phyloP scores from a whole-genome alignment of 495 filamentous ascomycete species.

The Penicillium canariense region DNA sequence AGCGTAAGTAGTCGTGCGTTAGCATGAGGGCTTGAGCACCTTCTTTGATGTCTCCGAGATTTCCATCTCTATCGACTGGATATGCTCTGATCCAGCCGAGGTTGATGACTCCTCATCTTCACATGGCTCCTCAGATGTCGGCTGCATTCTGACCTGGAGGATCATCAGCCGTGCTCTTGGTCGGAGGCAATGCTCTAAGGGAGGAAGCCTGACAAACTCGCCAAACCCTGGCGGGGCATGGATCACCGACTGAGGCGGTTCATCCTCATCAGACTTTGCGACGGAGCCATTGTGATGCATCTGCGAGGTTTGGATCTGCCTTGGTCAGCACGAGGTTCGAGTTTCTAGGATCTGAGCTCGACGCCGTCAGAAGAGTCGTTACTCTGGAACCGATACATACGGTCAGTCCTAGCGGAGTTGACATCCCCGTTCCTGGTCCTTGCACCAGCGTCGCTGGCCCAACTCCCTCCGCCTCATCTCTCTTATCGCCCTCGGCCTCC shows the following conservation, averaged over 20 bases:
- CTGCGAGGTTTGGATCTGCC: slow-evolving; percentile 62
- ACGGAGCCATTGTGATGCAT: slow-evolving; percentile 49
- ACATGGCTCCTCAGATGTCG: slow-evolving; percentile 1
- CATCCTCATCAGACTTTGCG: slow-evolving; percentile 63
- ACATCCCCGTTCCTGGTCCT: neutral
- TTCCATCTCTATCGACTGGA: neutral
- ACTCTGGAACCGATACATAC: slow-evolving; percentile 25
- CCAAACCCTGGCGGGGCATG: slow-evolving; percentile 80
- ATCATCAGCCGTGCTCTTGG: neutral
- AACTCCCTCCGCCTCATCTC: neutral
- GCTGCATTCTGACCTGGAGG: neutral
- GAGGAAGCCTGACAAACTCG: slow-evolving; percentile 62
- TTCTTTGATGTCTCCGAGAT: slow-evolving; percentile 6
- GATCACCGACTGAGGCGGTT: slow-evolving; percentile 75
- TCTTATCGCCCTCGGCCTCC: neutral
- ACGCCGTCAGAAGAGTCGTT: neutral
- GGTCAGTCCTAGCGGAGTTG: slow-evolving; percentile 29
- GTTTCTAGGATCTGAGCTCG: neutral
- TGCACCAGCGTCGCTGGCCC: slow-evolving; percentile 6
- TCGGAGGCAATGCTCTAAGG: neutral
- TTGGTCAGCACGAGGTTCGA: slow-evolving; percentile 21
- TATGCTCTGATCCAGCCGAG: neutral
- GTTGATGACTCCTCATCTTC: slow-evolving; percentile 16
- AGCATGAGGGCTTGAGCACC: slow-evolving; percentile 6
- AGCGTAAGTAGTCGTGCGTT: neutral